phyloP scores from a whole-genome alignment of 2,329 filamentous ascomycete genomes.

The Claviceps quebecensis region DNA sequence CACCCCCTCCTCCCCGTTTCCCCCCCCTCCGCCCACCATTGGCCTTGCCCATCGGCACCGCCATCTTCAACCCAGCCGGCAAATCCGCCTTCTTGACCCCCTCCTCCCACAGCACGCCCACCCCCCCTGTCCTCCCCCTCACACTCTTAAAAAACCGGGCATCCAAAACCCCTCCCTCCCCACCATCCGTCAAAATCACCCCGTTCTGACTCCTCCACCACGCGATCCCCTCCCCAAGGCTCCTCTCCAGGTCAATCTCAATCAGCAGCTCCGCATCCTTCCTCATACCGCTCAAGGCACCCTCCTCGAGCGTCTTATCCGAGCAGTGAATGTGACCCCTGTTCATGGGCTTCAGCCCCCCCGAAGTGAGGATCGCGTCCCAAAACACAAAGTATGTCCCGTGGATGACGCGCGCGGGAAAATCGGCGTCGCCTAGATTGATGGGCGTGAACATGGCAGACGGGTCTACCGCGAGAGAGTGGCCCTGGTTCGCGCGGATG shows the following conservation, averaged over 20 bases:
- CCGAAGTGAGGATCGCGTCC: conserved; percentile 56
- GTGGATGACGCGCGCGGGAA: conserved; percentile 63
- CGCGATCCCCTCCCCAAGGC: conserved; percentile 45
- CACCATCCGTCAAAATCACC: conserved; percentile 53
- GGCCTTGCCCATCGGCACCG: conserved; percentile 34
- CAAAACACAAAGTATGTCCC: conserved; percentile 80
- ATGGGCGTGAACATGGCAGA: conserved; percentile 57
- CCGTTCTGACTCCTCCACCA: conserved; percentile 75
- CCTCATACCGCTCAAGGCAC: conserved; percentile 70
- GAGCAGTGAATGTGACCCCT: conserved; percentile 87
- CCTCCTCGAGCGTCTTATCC: conserved; percentile 36
- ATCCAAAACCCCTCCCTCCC: conserved; percentile 46
- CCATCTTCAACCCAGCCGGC: conserved; percentile 41
- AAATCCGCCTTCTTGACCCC: conserved; percentile 54
- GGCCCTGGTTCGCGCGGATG: conserved; percentile 92
- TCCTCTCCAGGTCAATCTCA: conserved; percentile 56
- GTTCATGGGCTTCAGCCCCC: conserved; percentile 68
- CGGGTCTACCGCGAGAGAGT: conserved; percentile 66
- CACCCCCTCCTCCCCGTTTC: conserved; percentile 21
- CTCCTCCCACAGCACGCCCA: conserved; percentile 55
- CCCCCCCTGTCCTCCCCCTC: conserved; percentile 42
- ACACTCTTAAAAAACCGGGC: conserved; percentile 59
- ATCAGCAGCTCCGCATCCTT: conserved; percentile 62
- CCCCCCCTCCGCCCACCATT: conserved; percentile 20
- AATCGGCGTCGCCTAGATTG: conserved; percentile 37